Percentiles rank a stretch among this genome's conserved stretches.
These are phyloP conservation scores for Coemansia sp. DNA, from an alignment of 192 early-diverging fungal species.

Conservation along the genomic window DNA sequence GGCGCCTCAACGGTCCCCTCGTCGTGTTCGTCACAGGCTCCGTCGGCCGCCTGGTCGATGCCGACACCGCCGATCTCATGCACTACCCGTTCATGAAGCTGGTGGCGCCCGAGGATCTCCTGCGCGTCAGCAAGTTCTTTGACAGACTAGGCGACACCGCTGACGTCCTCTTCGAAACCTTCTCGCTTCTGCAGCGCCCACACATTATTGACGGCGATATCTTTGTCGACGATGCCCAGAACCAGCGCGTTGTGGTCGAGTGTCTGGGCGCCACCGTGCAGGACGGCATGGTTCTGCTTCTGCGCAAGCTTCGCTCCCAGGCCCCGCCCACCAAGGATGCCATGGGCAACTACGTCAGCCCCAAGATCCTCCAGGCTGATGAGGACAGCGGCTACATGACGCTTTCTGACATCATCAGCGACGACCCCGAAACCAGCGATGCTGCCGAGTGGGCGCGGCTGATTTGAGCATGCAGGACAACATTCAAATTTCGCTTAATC, in stretches of 20 bases:
- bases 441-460: conserved; percentile 31
- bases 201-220: conserved; percentile 34
- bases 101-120: conserved; percentile 42
- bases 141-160: conserved; percentile 30
- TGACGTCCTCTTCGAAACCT: conserved; percentile 40
- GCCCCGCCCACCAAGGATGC: conserved; percentile 2
- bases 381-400: conserved; percentile 42
- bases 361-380: conserved; percentile 18
- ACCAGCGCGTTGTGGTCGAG: conserved; percentile 38
- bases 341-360: background rate
- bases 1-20: conserved; percentile 26
- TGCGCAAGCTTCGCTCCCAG: conserved; percentile 24
- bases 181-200: conserved; percentile 39
- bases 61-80: conserved; percentile 22
- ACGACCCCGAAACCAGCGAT: conserved; percentile 34
- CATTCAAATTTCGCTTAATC: no score
- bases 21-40: conserved; percentile 46
- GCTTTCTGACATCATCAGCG: conserved; percentile 35
- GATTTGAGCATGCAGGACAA: no score
- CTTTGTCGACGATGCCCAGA: conserved; percentile 16
- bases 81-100: conserved; percentile 31
- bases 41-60: conserved; percentile 35
- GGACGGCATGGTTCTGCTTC: conserved; percentile 40
- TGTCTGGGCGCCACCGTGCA: conserved; percentile 45
- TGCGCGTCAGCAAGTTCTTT: conserved; percentile 36